A percentile compares a stretch with the other conserved stretches of the same genome.
Conservation (phyloP, 805 yeast species). For the Suhomyces prunicola region DNA sequence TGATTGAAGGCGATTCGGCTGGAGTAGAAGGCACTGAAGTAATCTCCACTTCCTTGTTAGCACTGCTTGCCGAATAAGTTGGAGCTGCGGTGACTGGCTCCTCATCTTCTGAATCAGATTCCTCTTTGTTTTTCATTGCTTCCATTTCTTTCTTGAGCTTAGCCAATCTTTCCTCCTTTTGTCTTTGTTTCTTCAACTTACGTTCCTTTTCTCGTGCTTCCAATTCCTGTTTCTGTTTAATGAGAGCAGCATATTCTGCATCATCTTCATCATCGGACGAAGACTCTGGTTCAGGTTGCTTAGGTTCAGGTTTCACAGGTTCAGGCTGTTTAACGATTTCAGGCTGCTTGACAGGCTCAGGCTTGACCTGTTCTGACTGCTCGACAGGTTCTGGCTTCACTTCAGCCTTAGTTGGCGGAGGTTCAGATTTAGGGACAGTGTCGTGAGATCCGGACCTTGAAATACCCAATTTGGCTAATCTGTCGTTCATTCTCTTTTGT, state of each 20-base stretch:
- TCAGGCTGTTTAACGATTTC: not conserved
- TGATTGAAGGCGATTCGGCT: constrained; percentile 2
- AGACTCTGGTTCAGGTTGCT: constrained; percentile 3
- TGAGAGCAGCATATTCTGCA: constrained; percentile 48
- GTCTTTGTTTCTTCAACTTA: constrained; percentile 50
- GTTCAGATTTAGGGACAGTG: not conserved
- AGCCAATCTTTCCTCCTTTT: constrained; percentile 59
- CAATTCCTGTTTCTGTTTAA: constrained; percentile 41
- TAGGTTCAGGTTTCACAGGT: not conserved
- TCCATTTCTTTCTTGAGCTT: constrained; percentile 58
- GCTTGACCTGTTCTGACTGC: not conserved
- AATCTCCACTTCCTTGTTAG: constrained; percentile 6
- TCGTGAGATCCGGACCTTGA: constrained; percentile 33
- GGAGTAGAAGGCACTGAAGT: constrained; percentile 5
- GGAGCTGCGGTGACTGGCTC: constrained; percentile 19
- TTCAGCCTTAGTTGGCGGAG: constrained; percentile 1
- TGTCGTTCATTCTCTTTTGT: constrained; percentile 74
- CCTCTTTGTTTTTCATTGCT: constrained; percentile 38
- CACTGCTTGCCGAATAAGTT: constrained; percentile 17
- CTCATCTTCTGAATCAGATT: constrained; percentile 35
- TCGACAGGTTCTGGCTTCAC: not conserved
- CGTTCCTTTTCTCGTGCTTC: constrained; percentile 43
- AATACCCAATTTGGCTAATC: constrained; percentile 78
- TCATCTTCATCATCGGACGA: constrained; percentile 39
- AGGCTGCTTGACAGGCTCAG: not conserved